A percentile compares a stretch with the other conserved stretches of the same genome.
Evolutionary conservation across 2,329 filamentous ascomycete species (phyloP).

Genomic region (Pyricularia sp.): DNA sequence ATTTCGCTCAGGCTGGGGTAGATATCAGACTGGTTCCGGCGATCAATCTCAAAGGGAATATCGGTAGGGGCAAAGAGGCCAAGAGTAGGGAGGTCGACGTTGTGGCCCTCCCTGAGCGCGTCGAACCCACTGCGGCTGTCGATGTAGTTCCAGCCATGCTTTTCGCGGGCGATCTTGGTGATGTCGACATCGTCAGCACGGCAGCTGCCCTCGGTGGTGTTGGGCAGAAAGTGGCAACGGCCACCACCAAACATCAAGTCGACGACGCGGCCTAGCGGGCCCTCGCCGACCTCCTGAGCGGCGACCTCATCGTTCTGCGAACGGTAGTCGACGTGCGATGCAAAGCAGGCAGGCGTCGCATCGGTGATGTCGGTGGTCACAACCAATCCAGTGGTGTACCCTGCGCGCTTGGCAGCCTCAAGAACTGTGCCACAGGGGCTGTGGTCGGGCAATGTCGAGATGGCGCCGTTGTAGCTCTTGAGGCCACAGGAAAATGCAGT

Average conservation of each 20-base stretch:
- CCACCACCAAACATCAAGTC: constrained; percentile 92
- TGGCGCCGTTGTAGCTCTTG: constrained; percentile 97
- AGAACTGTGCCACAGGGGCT: constrained; percentile 84
- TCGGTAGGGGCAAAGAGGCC: constrained; percentile 77
- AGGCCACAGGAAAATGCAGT: constrained; percentile 88
- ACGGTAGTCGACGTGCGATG: constrained; percentile 73
- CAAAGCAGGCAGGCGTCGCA: constrained; percentile 93
- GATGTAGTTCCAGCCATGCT: constrained; percentile 72
- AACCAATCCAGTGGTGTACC: constrained; percentile 86
- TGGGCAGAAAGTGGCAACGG: constrained; percentile 85
- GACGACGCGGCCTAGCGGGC: constrained; percentile 76
- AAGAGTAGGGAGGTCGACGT: constrained; percentile 68
- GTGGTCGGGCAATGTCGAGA: constrained; percentile 77
- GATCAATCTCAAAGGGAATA: constrained; percentile 90
- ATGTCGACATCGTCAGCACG: constrained; percentile 71
- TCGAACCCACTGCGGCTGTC: constrained; percentile 68
- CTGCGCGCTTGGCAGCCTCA: constrained; percentile 85
- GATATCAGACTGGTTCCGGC: constrained; percentile 63
- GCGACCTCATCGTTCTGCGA: constrained; percentile 85
- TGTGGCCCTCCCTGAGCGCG: constrained; percentile 54
- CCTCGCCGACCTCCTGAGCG: constrained; percentile 81
- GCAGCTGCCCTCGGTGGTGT: constrained; percentile 72
- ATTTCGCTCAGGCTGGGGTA: constrained; percentile 92
- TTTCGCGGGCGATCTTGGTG: constrained; percentile 59
- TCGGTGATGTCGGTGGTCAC: constrained; percentile 94